Base-by-base conservation (phyloP, 495 filamentous ascomycete species). In the Tuber borchii region DNA sequence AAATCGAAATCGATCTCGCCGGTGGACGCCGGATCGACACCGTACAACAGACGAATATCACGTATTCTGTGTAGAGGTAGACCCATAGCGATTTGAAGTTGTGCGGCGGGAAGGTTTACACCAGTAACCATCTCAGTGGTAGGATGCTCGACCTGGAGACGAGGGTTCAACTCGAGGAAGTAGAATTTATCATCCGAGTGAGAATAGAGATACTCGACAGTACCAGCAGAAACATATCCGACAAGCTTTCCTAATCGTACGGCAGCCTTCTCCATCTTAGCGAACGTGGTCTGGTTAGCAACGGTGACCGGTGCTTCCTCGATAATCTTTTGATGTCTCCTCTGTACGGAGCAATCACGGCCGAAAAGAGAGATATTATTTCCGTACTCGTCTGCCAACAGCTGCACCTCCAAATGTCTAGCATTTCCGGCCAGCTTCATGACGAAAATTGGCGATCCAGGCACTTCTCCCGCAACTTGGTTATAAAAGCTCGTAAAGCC, bases 361-460 rank as follows among this genome's bases (percentile, higher is more conserved):
- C 95, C 95, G 81, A 98, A 98, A 37, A 99, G 89, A 6, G 95
- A 99, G 82, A 99, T 97, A 85, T 98, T 98, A 88, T 99, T 97
- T 75, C 96, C 96, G 84, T 99, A 99, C 88, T 99, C 92, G 87
- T 99, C 95, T 72, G 95, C 95, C 51, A 99, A 87, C 81, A 99
- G 86, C 85, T 99, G 95, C 65, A 99, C 95, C 85, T 99, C 95
- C 86, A 99, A 87, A 88, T 99, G 95, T 71, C 95, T 87, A 68
- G 95, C 95, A 84, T 95, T 96, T 72, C 97, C 95, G 39, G 95
- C 95, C 76, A 99, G 88, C 88, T 99, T 97, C 95, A 99, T 99
- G 85, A 99, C 94, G 87, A 99, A 99, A 83, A 99, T 99, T 43
- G 95, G 95, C 40, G 96, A 98, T 61, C 95, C 95, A n/a, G 95